Percentiles rank a stretch among this genome's conserved stretches.
Conservation (phyloP, 1,284 basidiomycete species). For the Malassezia cuniculi region DNA sequence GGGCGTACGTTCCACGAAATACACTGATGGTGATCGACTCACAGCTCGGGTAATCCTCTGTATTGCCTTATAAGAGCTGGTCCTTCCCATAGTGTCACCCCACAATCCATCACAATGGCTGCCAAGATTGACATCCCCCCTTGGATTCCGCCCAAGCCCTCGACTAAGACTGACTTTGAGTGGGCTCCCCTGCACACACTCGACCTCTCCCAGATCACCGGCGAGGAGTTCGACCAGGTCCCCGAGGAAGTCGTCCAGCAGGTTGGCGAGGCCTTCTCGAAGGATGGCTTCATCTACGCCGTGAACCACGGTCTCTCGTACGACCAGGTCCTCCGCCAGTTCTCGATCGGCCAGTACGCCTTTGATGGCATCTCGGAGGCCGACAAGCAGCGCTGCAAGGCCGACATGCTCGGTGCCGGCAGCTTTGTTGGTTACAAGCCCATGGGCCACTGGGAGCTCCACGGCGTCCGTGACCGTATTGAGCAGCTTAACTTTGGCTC, state of each 20-base stretch:
- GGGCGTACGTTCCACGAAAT: no score
- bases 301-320: constrained; percentile 39
- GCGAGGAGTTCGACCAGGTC: constrained; percentile 31
- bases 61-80: not conserved
- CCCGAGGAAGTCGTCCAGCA: constrained; percentile 24
- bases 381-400: constrained; percentile 36
- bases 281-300: constrained; percentile 41
- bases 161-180: constrained; percentile 27
- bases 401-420: constrained; percentile 34
- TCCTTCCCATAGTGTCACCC: not conserved
- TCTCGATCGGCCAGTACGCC: constrained; percentile 40
- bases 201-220: constrained; percentile 32
- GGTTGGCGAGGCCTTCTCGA: constrained; percentile 32
- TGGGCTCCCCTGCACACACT: constrained; percentile 41
- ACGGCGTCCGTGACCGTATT: constrained; percentile 46
- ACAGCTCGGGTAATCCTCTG: no score
- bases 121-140: constrained; percentile 16
- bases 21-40: no score
- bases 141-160: constrained; percentile 31
- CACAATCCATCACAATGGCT: not conserved
- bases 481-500: constrained; percentile 48
- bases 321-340: constrained; percentile 36
- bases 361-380: constrained; percentile 29
- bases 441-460: constrained; percentile 47
- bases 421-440: constrained; percentile 47